phyloP scores from a whole-genome alignment of 139 green algal genomes.

The Yamagishiella unicocca region DNA sequence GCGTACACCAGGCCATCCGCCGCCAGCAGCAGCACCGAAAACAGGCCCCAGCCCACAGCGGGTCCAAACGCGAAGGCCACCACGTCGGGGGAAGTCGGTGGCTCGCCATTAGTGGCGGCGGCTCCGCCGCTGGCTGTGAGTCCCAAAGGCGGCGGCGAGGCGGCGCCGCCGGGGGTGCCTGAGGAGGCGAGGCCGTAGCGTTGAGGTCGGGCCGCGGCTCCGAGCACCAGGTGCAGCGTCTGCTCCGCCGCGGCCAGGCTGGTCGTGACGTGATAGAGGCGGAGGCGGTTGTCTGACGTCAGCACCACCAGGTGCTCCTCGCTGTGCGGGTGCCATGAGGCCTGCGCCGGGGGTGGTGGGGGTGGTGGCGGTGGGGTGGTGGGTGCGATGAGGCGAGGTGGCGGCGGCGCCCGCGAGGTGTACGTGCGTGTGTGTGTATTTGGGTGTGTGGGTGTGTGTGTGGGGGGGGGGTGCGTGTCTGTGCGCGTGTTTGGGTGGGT shows the following conservation, averaged over 20 bases:
- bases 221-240: constrained; percentile 47
- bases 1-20: constrained; percentile 60
- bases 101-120: background rate
- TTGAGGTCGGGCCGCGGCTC: background rate
- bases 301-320: constrained; percentile 55
- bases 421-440: too few relatives aligned
- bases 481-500: too few relatives aligned
- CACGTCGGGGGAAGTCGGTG: constrained; percentile 7
- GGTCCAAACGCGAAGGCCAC: constrained; percentile 70
- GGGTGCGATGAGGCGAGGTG: too few relatives aligned
- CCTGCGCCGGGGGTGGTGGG: constrained; percentile 18
- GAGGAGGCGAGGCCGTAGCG: constrained; percentile 21
- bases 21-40: constrained; percentile 61
- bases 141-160: background rate
- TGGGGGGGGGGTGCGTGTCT: too few relatives aligned
- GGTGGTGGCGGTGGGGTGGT: too few relatives aligned
- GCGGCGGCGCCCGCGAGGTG: too few relatives aligned
- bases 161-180: background rate
- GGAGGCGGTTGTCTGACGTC: constrained; percentile 54
- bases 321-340: constrained; percentile 59
- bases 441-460: too few relatives aligned
- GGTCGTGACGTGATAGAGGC: constrained; percentile 49
- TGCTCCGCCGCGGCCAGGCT: constrained; percentile 54
- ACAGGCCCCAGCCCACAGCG: constrained; percentile 63
- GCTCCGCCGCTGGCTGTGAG: background rate